phyloP scores from a whole-genome alignment of 495 filamentous ascomycete genomes.

The Daldinia grandis region DNA sequence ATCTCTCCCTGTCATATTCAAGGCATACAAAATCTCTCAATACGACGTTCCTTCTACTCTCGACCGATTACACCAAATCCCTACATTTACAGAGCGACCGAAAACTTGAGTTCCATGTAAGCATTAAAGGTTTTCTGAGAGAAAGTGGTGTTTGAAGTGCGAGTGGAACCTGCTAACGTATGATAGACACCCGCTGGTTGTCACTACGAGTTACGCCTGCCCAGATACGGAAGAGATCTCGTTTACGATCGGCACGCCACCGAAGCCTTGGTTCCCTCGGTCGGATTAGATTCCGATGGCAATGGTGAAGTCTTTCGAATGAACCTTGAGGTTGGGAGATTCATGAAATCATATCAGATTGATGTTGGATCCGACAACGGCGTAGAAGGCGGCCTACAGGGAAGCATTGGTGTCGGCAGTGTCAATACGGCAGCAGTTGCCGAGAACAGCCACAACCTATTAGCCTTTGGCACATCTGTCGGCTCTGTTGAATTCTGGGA shows the following conservation, averaged over 20 bases:
- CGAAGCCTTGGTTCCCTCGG: conserved; percentile 85
- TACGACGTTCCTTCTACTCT: conserved; percentile 90
- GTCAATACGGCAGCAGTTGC: conserved; percentile 93
- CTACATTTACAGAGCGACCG: conserved; percentile 92
- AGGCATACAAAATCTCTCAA: conserved; percentile 95
- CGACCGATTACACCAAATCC: conserved; percentile 93
- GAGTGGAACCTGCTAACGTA: not conserved
- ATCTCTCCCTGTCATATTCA: conserved; percentile 89
- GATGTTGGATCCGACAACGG: conserved; percentile 87
- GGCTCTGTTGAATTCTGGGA: conserved; percentile 99
- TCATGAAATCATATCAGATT: conserved; percentile 79
- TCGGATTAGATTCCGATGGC: conserved; percentile 82
- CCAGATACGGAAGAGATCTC: conserved; percentile 90
- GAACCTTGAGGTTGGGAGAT: conserved; percentile 89
- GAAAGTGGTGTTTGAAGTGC: not conserved
- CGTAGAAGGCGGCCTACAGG: conserved; percentile 76
- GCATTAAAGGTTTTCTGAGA: not conserved
- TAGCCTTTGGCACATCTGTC: conserved; percentile 92
- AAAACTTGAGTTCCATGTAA: conserved; percentile 84
- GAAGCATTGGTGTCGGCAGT: conserved; percentile 78
- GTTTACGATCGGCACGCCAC: conserved; percentile 84
- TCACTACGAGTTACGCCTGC: conserved; percentile 86
- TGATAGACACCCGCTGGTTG: conserved; percentile 76
- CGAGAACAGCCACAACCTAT: conserved; percentile 86
- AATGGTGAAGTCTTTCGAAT: conserved; percentile 91